Conservation (phyloP, 176 grass and related monocot genomes). For the Carex kokanica region DNA sequence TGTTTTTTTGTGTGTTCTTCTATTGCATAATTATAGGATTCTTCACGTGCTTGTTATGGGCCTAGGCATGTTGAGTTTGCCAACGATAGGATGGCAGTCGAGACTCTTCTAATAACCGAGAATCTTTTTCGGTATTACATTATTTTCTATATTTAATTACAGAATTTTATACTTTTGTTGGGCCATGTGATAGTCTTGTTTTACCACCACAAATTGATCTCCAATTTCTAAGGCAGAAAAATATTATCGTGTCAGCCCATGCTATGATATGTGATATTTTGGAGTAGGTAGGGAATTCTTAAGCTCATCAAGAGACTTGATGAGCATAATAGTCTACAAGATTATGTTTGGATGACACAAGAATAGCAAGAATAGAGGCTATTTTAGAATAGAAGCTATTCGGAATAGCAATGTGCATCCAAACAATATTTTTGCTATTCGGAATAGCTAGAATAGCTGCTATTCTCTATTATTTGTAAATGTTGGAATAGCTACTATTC, state of each 20-base stretch:
- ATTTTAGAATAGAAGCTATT: no score
- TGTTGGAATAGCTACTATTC: no score
- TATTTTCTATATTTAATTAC: conserved; percentile 17
- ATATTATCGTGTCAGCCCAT: background rate
- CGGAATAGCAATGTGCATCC: no score
- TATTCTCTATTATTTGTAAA: no score
- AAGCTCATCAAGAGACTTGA: no score
- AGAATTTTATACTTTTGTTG: conserved; percentile 1
- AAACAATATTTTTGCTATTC: no score
- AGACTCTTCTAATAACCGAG: conserved; percentile 95
- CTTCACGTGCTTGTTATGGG: conserved; percentile 88
- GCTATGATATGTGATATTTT: background rate
- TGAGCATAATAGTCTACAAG: no score
- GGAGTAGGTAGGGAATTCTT: no score
- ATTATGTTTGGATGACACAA: no score
- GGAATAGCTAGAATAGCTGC: no score
- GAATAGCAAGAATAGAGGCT: no score
- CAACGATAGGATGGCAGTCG: conserved; percentile 56
- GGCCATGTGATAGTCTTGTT: background rate
- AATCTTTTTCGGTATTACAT: conserved; percentile 61
- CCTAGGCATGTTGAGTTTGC: conserved; percentile 90
- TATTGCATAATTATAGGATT: conserved; percentile 51
- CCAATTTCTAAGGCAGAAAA: background rate
- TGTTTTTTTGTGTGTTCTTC: conserved; percentile 1
- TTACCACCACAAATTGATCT: background rate